Base-by-base conservation (phyloP, 1,284 basidiomycete species). In the Fomitopsis palustris region DNA sequence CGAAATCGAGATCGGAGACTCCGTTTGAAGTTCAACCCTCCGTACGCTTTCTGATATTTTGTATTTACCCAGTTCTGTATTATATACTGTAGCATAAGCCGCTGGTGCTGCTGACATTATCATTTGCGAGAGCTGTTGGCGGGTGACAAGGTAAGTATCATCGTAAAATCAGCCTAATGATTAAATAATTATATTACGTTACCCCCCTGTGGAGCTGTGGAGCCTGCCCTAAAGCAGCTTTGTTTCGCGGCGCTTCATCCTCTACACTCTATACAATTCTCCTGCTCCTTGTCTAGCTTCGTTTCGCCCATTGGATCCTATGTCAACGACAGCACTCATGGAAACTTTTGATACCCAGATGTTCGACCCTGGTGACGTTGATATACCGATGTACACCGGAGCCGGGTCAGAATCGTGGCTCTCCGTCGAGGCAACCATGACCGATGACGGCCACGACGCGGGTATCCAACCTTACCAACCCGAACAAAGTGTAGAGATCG, bases 331-430 rank as follows among this genome's bases (percentile, higher is more conserved):
- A 27, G 69, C 75, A 27, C 68, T 76, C 60, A 66, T 78, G 58
- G 87, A 89, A 65, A 65, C 80, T 3, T 83, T 77, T 70, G 87
- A 89, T 73, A 77, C 86, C 23, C 85, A 79, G 66, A 90, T 90
- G 87, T 72, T 82, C 57, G 87, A 90, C 74, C 74, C 79, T 49
- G 75, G 71, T 60, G 88, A 90, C 69, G 67, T 75, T 42, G 87
- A 90, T 68, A 81, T 88, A 53, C 79, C 80, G 63, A 89, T 88
- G 86, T 79, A 83, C 58, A 65, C 73, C 27, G 67, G 65, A 19
- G 56, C 62, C 16, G 64, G 67, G 23, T 77, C 78, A 53, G 85
- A 86, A 58, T 69, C 77, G 29, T 89, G 85, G 85, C 77, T 77
- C 56, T 78, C 79, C 59, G 72, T 78, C 27, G 84, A 90, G 71